Conservation (phyloP, 2,329 filamentous ascomycete species). For the Cercospora sesami region DNA sequence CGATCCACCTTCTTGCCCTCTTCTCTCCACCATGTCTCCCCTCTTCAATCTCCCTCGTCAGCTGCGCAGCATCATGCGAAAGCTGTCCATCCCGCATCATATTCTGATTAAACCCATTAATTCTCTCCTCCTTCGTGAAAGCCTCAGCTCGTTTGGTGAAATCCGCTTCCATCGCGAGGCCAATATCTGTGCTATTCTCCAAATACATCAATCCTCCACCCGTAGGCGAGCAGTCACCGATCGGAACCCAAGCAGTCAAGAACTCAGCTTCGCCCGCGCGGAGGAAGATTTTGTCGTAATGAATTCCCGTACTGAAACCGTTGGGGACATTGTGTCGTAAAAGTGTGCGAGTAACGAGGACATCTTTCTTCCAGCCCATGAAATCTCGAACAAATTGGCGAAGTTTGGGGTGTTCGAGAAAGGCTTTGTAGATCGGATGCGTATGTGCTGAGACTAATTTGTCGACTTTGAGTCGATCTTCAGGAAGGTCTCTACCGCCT, state of each 20-base stretch:
- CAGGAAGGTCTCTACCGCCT: constrained; percentile 34
- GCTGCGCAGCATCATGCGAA: constrained; percentile 27
- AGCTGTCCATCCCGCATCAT: constrained; percentile 36
- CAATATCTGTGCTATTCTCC: constrained; percentile 41
- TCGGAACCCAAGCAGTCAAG: constrained; percentile 41
- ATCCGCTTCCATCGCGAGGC: constrained; percentile 43
- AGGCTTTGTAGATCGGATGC: constrained; percentile 37
- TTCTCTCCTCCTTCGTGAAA: constrained; percentile 40
- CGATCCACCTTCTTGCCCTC: constrained; percentile 47
- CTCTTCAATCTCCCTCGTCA: constrained; percentile 21
- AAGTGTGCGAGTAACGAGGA: constrained; percentile 41
- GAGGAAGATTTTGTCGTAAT: constrained; percentile 48
- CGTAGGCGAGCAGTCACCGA: constrained; percentile 41
- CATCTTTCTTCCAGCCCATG: constrained; percentile 43
- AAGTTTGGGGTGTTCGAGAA: constrained; percentile 41
- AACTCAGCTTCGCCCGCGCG: constrained; percentile 41
- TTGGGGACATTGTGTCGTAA: constrained; percentile 45
- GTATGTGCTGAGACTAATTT: constrained; percentile 40
- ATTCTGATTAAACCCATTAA: constrained; percentile 43
- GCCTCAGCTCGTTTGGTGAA: constrained; percentile 36
- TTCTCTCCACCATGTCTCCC: constrained; percentile 1
- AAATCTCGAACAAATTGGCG: constrained; percentile 41
- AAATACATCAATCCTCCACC: constrained; percentile 49
- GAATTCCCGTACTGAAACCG: constrained; percentile 43
- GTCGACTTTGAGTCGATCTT: constrained; percentile 31